phyloP scores from a whole-genome alignment of 345 rosid species.

The Eucalyptus pauciflora region DNA sequence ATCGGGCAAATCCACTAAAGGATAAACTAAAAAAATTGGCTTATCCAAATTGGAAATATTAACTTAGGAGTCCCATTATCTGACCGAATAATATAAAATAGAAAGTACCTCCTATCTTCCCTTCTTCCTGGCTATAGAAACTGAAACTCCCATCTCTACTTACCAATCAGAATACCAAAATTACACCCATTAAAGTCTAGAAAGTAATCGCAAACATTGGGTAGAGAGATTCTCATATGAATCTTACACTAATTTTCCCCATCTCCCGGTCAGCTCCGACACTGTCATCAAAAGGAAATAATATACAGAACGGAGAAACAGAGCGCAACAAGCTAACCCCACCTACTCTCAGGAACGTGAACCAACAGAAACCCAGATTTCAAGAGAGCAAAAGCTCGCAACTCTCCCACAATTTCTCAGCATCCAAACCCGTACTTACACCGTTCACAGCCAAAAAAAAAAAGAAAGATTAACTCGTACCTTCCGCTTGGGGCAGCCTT shows the following conservation, averaged over 20 bases:
- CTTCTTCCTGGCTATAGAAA: not conserved
- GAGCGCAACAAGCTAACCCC: not conserved
- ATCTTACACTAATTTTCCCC: not conserved
- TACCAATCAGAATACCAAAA: not conserved
- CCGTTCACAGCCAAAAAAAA: not conserved
- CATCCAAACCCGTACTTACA: not conserved
- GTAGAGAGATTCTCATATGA: not conserved
- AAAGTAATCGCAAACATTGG: not conserved
- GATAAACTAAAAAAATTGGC: not conserved
- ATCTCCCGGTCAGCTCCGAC: not conserved
- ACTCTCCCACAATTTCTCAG: not conserved
- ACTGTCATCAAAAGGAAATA: not conserved
- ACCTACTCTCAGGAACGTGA: not conserved
- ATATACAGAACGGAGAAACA: not conserved
- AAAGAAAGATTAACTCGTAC: not conserved
- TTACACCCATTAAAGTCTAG: not conserved
- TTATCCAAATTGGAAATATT: not conserved
- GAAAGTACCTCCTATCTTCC: not conserved
- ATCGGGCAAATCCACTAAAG: not conserved
- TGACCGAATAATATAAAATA: not conserved
- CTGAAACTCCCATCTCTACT: not conserved
- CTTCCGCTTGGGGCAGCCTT: conserved; percentile 26
- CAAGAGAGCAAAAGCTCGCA: not conserved
- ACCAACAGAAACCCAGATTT: not conserved
- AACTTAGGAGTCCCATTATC: not conserved